Conservation (phyloP, 2,329 filamentous ascomycete genomes). For the Lachnellula occidentalis region DNA sequence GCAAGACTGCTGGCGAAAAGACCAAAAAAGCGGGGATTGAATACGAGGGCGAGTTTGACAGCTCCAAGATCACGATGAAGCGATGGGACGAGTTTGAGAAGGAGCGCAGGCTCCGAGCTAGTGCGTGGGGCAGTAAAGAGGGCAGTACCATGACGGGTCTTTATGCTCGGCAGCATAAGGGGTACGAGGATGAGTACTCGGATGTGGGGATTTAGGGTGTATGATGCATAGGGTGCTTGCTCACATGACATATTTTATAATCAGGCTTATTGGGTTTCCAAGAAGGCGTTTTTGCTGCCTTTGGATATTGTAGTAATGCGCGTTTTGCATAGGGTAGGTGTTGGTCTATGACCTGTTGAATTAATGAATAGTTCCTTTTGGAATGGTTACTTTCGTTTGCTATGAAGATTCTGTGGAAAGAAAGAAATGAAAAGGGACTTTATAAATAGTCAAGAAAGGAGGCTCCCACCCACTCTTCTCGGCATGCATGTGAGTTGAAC, state of each 20-base stretch:
- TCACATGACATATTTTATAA: neutral
- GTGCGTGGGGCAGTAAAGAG: constrained; percentile 19
- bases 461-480: too few relatives aligned
- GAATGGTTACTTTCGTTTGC: neutral
- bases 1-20: constrained; percentile 89
- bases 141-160: constrained; percentile 7
- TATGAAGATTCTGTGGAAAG: neutral
- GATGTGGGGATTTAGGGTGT: constrained; percentile 14
- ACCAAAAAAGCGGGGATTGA: constrained; percentile 82
- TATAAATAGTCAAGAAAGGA: too few relatives aligned
- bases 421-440: too few relatives aligned
- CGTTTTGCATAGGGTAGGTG: neutral
- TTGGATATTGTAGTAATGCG: neutral
- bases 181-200: constrained; percentile 25
- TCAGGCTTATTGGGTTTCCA: neutral
- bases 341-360: neutral
- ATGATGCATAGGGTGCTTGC: constrained; percentile 1
- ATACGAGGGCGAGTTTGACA: constrained; percentile 94
- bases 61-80: constrained; percentile 99
- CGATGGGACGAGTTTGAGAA: constrained; percentile 95
- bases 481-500: too few relatives aligned
- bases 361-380: neutral
- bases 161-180: constrained; percentile 8
- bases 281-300: neutral
- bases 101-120: constrained; percentile 40